These are phyloP conservation scores for Boletales sp. DNA, from an alignment of 768 basidiomycete species.

Conservation along the genomic window DNA sequence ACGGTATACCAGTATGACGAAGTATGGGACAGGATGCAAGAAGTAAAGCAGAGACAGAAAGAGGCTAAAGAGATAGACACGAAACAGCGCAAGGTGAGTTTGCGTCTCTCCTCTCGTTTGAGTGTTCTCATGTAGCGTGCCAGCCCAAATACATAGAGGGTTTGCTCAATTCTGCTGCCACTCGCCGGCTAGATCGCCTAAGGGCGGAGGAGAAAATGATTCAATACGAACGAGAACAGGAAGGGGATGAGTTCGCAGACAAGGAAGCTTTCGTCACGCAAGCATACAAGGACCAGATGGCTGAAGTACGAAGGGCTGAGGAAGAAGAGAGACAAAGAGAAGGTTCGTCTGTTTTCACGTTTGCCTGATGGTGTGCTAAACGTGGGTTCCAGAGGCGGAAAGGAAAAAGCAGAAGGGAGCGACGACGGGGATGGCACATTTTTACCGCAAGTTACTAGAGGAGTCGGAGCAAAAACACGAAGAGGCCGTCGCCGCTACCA, in stretches of 20 bases:
- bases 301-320: conserved; percentile 83
- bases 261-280: conserved; percentile 98
- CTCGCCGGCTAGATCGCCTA: conserved; percentile 81
- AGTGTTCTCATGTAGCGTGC: conserved; percentile 10
- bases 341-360: conserved; percentile 47
- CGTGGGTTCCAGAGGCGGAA: conserved; percentile 40
- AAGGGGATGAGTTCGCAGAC: conserved; percentile 91
- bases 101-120: background rate
- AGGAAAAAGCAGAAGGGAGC: conserved; percentile 57
- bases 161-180: conserved; percentile 78
- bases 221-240: conserved; percentile 84
- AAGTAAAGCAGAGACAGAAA: conserved; percentile 72
- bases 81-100: conserved; percentile 71
- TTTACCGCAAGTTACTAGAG: conserved; percentile 75
- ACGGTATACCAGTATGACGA: conserved; percentile 95
- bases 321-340: conserved; percentile 89
- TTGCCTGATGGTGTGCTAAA: background rate
- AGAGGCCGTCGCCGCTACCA: conserved; percentile 77
- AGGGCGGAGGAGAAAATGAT: conserved; percentile 98
- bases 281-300: conserved; percentile 96
- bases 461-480: conserved; percentile 81
- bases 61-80: conserved; percentile 72
- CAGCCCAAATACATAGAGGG: conserved; percentile 92
- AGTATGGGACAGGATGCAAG: conserved; percentile 94
- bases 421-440: conserved; percentile 80